Conservation (phyloP, 129 eudicot genomes). For the Calendula officinalis region DNA sequence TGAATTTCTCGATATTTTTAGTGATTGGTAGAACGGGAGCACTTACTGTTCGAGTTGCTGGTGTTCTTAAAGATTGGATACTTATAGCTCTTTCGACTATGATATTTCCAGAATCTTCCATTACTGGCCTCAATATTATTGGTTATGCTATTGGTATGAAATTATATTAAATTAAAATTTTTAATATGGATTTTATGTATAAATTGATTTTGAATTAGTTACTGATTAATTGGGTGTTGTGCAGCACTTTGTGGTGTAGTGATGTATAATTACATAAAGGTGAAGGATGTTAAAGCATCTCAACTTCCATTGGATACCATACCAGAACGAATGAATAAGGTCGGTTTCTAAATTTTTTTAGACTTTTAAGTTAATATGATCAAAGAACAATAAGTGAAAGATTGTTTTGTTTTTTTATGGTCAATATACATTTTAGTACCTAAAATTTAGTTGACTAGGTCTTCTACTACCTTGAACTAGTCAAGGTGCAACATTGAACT, state of each 20-base stretch:
- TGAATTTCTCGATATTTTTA: conserved; percentile 88
- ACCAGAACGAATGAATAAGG: conserved; percentile 74
- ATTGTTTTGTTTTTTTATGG: no score
- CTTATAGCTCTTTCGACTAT: conserved; percentile 96
- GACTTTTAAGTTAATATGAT: no score
- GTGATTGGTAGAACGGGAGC: conserved; percentile 99
- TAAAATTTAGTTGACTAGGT: no score
- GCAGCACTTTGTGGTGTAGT: conserved; percentile 94
- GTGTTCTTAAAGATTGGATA: conserved; percentile 96
- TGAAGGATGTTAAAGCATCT: conserved; percentile 69
- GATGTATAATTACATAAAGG: conserved; percentile 91
- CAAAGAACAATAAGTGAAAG: no score
- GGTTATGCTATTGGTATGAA: conserved; percentile 90
- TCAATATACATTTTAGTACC: no score
- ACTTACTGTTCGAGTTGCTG: conserved; percentile 95
- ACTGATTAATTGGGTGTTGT: neutral
- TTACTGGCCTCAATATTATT: conserved; percentile 80
- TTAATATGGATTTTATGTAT: neutral
- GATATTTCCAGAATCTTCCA: conserved; percentile 84
- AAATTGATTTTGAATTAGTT: neutral
- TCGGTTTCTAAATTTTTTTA: conserved; percentile 21
- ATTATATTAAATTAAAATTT: neutral
- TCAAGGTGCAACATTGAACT: no score
- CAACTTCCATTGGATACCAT: conserved; percentile 58
- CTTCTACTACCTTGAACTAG: no score